These are phyloP conservation scores for Pisolithus microcarpus DNA, from an alignment of 768 basidiomycete genomes.

Conservation along the genomic window DNA sequence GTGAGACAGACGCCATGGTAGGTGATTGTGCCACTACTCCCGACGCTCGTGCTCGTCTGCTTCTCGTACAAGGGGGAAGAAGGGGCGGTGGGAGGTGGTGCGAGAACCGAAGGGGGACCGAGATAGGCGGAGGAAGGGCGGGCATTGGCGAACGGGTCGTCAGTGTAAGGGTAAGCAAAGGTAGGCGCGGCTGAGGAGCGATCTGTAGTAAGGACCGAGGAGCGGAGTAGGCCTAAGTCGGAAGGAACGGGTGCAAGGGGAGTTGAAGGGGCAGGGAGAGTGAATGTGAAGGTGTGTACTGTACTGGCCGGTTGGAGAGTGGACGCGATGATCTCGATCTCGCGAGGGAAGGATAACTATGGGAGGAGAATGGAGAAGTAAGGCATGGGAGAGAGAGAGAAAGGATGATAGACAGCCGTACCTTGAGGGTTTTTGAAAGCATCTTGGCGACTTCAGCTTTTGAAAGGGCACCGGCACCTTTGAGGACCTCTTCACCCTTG, in stretches of 20 bases:
- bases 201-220: conserved; percentile 64
- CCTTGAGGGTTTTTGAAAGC: conserved; percentile 87
- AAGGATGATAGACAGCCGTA: conserved; percentile 19
- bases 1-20: conserved; percentile 92
- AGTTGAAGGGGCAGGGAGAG: conserved; percentile 66
- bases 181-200: conserved; percentile 59
- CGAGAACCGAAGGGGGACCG: conserved; percentile 63
- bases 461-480: conserved; percentile 72
- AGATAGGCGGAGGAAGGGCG: conserved; percentile 76
- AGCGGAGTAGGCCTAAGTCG: conserved; percentile 53
- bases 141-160: conserved; percentile 62
- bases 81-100: conserved; percentile 24
- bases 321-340: conserved; percentile 93
- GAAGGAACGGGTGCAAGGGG: conserved; percentile 69
- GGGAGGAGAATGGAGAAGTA: background rate
- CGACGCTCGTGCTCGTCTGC: conserved; percentile 29
- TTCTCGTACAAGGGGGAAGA: conserved; percentile 27
- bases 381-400: background rate
- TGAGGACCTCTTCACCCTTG: conserved; percentile 57
- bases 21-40: conserved; percentile 39
- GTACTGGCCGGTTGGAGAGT: conserved; percentile 90
- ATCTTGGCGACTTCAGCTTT: conserved; percentile 88
- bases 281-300: conserved; percentile 88
- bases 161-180: conserved; percentile 66
- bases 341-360: conserved; percentile 84